Percentiles rank a stretch among this genome's conserved stretches.
These are phyloP conservation scores for Pestalotiopsis sp. DNA, from an alignment of 2,329 filamentous ascomycete genomes.

Conservation along the genomic window DNA sequence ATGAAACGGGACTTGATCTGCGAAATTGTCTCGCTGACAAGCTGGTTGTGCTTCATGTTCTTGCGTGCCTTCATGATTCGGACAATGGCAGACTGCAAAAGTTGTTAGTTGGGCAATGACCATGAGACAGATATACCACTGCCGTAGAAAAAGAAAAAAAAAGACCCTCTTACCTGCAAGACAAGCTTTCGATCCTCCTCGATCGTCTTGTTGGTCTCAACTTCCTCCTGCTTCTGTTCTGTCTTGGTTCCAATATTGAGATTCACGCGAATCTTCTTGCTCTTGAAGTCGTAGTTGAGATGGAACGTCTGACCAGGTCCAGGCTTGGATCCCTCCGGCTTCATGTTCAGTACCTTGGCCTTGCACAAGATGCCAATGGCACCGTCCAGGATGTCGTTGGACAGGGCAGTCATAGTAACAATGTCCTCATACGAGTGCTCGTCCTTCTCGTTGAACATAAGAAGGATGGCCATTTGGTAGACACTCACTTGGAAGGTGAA, in stretches of 20 bases:
- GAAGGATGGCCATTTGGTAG: constrained; percentile 94
- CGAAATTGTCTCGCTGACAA: constrained; percentile 93
- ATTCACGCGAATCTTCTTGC: constrained; percentile 97
- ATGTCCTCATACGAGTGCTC: constrained; percentile 88
- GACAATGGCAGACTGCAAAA: constrained; percentile 85
- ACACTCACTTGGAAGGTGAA: constrained; percentile 98
- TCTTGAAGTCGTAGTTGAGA: constrained; percentile 95
- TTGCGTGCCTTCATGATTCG: constrained; percentile 99
- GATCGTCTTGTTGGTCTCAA: constrained; percentile 98
- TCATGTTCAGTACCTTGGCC: constrained; percentile 82
- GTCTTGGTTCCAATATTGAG: constrained; percentile 93
- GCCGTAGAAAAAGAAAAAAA: constrained; percentile 9
- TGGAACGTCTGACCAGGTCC: constrained; percentile 78
- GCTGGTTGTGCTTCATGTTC: constrained; percentile 95
- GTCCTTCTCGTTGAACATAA: constrained; percentile 93
- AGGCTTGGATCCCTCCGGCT: constrained; percentile 73
- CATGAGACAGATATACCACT: not conserved
- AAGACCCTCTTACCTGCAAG: constrained; percentile 75
- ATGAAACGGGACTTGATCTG: constrained; percentile 94
- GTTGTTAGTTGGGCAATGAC: constrained; percentile 12
- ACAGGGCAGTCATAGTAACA: constrained; percentile 76
- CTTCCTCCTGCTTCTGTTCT: constrained; percentile 94
- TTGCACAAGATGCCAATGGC: constrained; percentile 87
- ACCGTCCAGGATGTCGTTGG: constrained; percentile 82
- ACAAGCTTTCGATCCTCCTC: constrained; percentile 97